phyloP scores from a whole-genome alignment of 2,329 filamentous ascomycete genomes.

The Neofusicoccum sp. region DNA sequence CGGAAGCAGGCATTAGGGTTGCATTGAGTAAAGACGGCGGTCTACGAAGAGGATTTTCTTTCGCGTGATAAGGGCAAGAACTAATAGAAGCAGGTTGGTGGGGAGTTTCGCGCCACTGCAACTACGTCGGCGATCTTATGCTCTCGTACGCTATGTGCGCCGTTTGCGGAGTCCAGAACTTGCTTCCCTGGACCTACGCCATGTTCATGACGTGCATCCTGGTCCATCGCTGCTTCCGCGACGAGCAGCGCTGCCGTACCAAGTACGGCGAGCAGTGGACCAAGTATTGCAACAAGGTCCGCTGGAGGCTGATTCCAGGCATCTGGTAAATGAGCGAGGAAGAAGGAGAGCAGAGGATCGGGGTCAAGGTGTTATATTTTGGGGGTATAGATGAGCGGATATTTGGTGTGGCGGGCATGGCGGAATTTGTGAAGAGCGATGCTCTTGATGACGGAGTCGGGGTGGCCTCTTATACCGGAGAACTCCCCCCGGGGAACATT shows the following conservation, averaged over 20 bases:
- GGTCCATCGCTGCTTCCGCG: slow-evolving; percentile 49
- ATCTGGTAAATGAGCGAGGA: slow-evolving; percentile 25
- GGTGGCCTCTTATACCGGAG: no score
- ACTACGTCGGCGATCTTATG: slow-evolving; percentile 46
- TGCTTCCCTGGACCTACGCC: slow-evolving; percentile 51
- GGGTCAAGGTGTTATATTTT: no score
- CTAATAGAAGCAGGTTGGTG: slow-evolving; percentile 37
- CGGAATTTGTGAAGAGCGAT: no score
- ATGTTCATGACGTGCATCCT: slow-evolving; percentile 50
- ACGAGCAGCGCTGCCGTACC: slow-evolving; percentile 47
- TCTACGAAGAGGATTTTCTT: no score
- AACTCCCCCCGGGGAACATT: not conserved
- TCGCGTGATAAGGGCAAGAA: not conserved
- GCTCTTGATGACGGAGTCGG: no score
- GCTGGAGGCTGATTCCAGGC: slow-evolving; percentile 49
- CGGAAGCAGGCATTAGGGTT: no score
- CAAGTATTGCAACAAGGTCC: slow-evolving; percentile 47
- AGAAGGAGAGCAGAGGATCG: not conserved
- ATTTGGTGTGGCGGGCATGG: no score
- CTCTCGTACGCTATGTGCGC: slow-evolving; percentile 48
- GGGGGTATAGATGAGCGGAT: no score
- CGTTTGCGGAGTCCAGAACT: slow-evolving; percentile 39
- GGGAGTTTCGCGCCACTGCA: slow-evolving; percentile 46
- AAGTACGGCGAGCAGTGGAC: slow-evolving; percentile 53
- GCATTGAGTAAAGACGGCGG: no score